Base-by-base conservation (phyloP, 1,284 basidiomycete species). In the Mycena citricolor region DNA sequence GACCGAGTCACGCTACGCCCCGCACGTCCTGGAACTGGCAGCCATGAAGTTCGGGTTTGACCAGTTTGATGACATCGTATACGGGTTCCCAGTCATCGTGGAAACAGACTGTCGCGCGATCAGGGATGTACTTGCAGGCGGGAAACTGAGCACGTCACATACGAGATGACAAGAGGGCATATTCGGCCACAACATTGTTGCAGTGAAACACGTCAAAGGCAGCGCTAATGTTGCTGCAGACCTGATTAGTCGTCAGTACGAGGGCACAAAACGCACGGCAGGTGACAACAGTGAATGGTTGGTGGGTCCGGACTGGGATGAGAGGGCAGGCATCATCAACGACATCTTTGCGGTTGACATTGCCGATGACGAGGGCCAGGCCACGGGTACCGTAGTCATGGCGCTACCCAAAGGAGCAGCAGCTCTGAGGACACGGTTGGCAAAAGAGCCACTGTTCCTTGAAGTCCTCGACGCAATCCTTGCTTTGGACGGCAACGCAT, bases 101-200 rank as follows among this genome's bases (percentile, higher is more conserved):
- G 58, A 62, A 25, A 64, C 61, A 0, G 61, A 63, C 37, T 64
- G 63, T 31, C 58, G 63, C 26, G 60, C 61, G n/a, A 35, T 64
- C 6, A 21, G 56, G 1, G 57, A 62, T 33, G 54, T 51, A 34
- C 28, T 46, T 12, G 44, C 40, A 0, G 36, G 37, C 0, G 43
- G 32, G 3, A 30, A 45, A n/a, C 43, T 39, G 16, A 34, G 42
- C 13, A 47, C 56, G 1, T 56, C 58, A n/a, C 61, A 64, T 29
- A 53, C 56, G 12, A 23, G 54, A 19, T 64, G 61, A 61, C 29
- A 49, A 2, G 60, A 64, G 21, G 58, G 56, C 0, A 45, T 63
- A 1, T 30, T 61, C 1, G 47, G 44, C 0, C 42, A 61, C 37
- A 40, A 58, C 20, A 61, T 64, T 7, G 41, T 54, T 0, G 60